Evolutionary conservation across 768 basidiomycete genomes (phyloP).

Genomic region (Macrolepiota dolichaula): DNA sequence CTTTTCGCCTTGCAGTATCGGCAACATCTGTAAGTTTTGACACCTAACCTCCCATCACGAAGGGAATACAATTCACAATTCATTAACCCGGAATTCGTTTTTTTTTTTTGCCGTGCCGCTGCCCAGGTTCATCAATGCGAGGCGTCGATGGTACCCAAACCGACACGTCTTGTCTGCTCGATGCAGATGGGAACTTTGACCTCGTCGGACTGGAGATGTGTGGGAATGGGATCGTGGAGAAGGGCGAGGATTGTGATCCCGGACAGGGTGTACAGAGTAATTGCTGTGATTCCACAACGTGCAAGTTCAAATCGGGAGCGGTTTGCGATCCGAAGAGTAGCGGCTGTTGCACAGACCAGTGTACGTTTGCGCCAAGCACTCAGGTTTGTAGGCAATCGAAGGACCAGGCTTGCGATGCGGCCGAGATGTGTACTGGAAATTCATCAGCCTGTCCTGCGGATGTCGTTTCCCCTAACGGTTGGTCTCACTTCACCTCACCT

Average conservation of each 20-base stretch:
- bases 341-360: slow-evolving; percentile 69
- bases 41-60: slow-evolving; percentile 3
- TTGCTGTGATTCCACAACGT: slow-evolving; percentile 74
- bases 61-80: not conserved
- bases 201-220: slow-evolving; percentile 70
- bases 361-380: slow-evolving; percentile 63
- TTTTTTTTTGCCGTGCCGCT: too few relatives aligned
- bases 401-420: slow-evolving; percentile 64
- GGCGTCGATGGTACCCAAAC: slow-evolving; percentile 39
- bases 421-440: slow-evolving; percentile 75
- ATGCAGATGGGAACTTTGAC: slow-evolving; percentile 43
- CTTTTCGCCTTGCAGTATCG: slow-evolving; percentile 79
- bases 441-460: slow-evolving; percentile 72
- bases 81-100: not conserved
- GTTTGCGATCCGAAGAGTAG: slow-evolving; percentile 78
- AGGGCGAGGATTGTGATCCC: slow-evolving; percentile 87
- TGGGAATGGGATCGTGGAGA: slow-evolving; percentile 80
- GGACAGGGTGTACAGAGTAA: slow-evolving; percentile 53
- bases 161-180: slow-evolving; percentile 66
- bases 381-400: slow-evolving; percentile 70
- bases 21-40: slow-evolving; percentile 71
- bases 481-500: slow-evolving; percentile 15
- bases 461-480: slow-evolving; percentile 58
- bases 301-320: slow-evolving; percentile 70
- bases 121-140: slow-evolving; percentile 66